These are phyloP conservation scores for Exophiala alcalophila DNA, from an alignment of 2,329 filamentous ascomycete species.

Conservation along the genomic window DNA sequence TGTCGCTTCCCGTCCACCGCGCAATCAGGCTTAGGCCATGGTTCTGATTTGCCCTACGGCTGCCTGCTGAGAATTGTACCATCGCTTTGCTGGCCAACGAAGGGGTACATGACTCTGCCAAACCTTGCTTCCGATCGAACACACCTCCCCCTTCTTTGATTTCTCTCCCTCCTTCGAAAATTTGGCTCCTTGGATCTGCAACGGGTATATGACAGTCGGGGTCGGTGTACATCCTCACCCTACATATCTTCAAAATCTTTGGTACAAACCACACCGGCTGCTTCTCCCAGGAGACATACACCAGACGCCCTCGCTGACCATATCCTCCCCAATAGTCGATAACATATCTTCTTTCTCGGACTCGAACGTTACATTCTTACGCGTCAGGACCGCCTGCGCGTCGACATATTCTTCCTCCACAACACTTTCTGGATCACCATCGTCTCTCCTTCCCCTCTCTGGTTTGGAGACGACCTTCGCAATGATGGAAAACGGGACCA, in stretches of 20 bases:
- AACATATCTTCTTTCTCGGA: constrained; percentile 2
- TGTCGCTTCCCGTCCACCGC: constrained; percentile 24
- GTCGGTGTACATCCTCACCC: constrained; percentile 24
- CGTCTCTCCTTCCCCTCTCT: neutral
- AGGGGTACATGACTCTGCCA: constrained; percentile 30
- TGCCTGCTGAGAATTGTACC: constrained; percentile 34
- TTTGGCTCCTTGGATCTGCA: constrained; percentile 20
- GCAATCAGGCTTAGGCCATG: constrained; percentile 26
- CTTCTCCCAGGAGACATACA: neutral
- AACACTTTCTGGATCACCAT: neutral
- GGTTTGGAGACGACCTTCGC: constrained; percentile 35
- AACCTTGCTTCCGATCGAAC: constrained; percentile 27
- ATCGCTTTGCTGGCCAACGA: constrained; percentile 31
- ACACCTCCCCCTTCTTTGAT: constrained; percentile 24
- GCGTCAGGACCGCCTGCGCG: too few relatives aligned
- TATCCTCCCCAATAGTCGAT: constrained; percentile 6
- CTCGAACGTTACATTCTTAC: too few relatives aligned
- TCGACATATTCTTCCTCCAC: too few relatives aligned
- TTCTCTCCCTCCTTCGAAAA: constrained; percentile 25
- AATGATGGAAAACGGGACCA: constrained; percentile 39
- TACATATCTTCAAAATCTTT: constrained; percentile 25
- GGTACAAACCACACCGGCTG: constrained; percentile 13
- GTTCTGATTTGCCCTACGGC: constrained; percentile 31
- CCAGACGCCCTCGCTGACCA: constrained; percentile 1
- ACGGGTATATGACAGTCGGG: constrained; percentile 21